Conservation (phyloP, 352 stramenopile genomes). For the Pythium plurisporium region DNA sequence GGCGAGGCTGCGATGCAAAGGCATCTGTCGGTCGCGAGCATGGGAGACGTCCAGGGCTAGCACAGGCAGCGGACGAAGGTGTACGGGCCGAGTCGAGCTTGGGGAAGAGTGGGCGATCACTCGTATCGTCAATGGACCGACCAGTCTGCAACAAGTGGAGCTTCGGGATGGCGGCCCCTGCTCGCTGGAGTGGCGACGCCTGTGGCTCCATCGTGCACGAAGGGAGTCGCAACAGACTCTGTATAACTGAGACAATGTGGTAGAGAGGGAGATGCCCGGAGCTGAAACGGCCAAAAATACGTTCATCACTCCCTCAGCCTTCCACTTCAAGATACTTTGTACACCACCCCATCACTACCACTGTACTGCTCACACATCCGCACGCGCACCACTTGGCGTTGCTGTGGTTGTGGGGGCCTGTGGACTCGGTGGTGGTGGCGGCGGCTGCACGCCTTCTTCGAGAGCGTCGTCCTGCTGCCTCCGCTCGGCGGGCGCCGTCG, state of each 20-base stretch:
- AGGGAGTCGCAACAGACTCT: not conserved
- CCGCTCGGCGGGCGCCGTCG: not conserved
- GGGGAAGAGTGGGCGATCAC: slow-evolving; percentile 4
- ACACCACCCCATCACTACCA: too few relatives aligned
- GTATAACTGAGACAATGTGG: not conserved
- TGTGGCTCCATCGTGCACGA: slow-evolving; percentile 15
- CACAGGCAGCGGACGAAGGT: not conserved
- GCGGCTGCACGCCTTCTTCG: too few relatives aligned
- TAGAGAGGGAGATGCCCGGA: not conserved
- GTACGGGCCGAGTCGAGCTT: slow-evolving; percentile 10
- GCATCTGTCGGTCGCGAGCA: slow-evolving; percentile 10
- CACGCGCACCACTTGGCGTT: too few relatives aligned
- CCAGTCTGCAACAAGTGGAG: slow-evolving; percentile 7
- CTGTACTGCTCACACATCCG: too few relatives aligned
- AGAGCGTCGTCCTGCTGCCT: too few relatives aligned
- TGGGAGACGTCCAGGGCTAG: not conserved
- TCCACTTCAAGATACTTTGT: too few relatives aligned
- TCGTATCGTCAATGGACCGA: not conserved
- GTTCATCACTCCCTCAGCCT: too few relatives aligned
- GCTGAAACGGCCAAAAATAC: too few relatives aligned
- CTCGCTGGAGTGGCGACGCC: not conserved
- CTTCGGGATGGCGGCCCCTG: slow-evolving; percentile 14
- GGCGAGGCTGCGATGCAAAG: slow-evolving; percentile 1
- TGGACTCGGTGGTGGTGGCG: too few relatives aligned
- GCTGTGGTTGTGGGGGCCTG: too few relatives aligned